Evolutionary conservation across 768 basidiomycete genomes (phyloP).

Genomic region (Boletellus sp.): DNA sequence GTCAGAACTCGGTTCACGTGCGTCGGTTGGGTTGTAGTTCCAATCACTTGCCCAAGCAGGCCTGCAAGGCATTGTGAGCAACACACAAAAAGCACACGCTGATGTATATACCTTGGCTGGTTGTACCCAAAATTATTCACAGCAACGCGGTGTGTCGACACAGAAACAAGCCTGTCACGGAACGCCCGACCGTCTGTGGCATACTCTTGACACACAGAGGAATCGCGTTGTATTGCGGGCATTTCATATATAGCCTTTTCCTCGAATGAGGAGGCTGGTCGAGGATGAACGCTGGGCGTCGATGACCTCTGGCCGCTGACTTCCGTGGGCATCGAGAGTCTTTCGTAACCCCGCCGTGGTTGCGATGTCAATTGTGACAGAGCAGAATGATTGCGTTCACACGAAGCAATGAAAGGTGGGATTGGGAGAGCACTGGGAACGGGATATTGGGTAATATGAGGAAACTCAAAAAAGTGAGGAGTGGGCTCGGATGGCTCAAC

Average conservation of each 20-base stretch:
- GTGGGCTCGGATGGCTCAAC: conserved; percentile 8
- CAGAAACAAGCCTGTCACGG: conserved; percentile 3
- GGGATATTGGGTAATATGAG: conserved; percentile 28
- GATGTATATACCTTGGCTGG: conserved; percentile 13
- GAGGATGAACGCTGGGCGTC: conserved; percentile 9
- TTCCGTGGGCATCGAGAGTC: conserved; percentile 4
- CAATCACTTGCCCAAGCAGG: conserved; percentile 20
- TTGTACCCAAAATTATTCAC: neutral
- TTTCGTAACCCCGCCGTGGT: conserved; percentile 11
- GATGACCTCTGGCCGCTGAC: conserved; percentile 10
- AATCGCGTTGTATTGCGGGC: neutral
- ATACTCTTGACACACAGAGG: conserved; percentile 3
- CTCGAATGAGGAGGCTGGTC: conserved; percentile 7
- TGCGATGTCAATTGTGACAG: conserved; percentile 3
- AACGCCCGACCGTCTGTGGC: neutral
- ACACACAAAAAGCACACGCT: neutral
- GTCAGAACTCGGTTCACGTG: conserved; percentile 9
- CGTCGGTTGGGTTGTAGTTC: conserved; percentile 9
- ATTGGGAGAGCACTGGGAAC: conserved; percentile 21
- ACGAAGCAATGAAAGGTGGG: conserved; percentile 1
- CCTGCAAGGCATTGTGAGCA: conserved; percentile 3
- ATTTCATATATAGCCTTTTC: conserved; percentile 5
- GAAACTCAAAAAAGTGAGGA: conserved; percentile 26
- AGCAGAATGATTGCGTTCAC: conserved; percentile 4
- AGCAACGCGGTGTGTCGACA: conserved; percentile 1